Base-by-base conservation (phyloP, 1,139 yeast genomes). In the Suhomyces wounanorum region DNA sequence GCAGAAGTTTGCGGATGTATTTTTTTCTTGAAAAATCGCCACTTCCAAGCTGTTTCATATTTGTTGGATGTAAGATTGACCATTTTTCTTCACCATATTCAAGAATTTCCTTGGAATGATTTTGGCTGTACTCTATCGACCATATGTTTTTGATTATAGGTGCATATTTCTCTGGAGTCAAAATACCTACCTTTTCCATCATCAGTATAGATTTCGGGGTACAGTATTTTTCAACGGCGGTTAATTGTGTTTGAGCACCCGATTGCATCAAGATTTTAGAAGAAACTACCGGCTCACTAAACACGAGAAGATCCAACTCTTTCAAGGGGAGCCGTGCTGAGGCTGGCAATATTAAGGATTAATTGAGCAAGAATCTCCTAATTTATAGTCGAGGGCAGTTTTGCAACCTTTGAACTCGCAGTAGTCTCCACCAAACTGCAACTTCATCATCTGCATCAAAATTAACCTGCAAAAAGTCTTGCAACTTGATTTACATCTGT, bases 151-250 rank as follows among this genome's bases (percentile, higher is more conserved):
- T 44, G 7, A 23, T 11, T 25, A 18, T 4, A 1, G 18, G 23
- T 40, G 3, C 18, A 5, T 13, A 10, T 7, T 14, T 14, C 8
- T 8, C 26, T 18, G 11, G 18, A 13, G 18, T 26, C 35, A 16
- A 43, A 16, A 48, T 46, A 9, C 55, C 63, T 39, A 65, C 59
- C 1, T 63, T 53, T 41, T 59, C 63, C n/a, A 67, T 55, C 5
- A 58, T 54, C 3, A 58, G 55, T 10, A 65, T 52, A 1, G 72
- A 58, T 35, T 65, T 54, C 25, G 66, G 65, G 3, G 67, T 61
- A 36, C 59, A 59, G 47, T 51, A 53, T 38, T 45, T 53, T 8
- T 51, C 35, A 33, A 47, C 47, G 8, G 44, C 31, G 42, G 18
- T 39, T 7, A 16, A 31, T 3, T 11, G 25, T 8, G 26, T 3